Conservation (phyloP, 768 basidiomycete species). For the Rhodotorula diobovata region DNA sequence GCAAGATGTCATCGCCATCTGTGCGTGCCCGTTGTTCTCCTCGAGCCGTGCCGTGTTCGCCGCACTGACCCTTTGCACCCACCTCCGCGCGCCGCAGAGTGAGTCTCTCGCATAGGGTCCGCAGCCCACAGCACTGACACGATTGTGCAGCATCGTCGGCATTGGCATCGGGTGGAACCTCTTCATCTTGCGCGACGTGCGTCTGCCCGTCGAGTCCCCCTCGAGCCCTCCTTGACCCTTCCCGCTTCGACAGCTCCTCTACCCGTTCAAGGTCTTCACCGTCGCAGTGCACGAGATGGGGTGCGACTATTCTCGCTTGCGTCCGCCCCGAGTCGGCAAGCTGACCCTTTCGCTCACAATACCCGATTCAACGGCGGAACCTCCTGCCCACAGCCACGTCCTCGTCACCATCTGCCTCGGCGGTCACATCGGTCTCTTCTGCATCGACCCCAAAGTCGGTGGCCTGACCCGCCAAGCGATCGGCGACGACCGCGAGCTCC, state of each 20-base stretch:
- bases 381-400: conserved; percentile 28
- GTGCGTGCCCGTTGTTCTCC: not conserved
- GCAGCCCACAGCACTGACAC: not conserved
- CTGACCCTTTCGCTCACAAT: not conserved
- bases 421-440: conserved; percentile 22
- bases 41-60: not conserved
- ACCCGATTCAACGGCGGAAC: not conserved
- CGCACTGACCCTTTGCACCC: not conserved
- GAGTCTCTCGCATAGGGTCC: not conserved
- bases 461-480: conserved; percentile 19
- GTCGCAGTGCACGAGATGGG: conserved; percentile 38
- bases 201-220: not conserved
- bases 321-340: too few species aligned
- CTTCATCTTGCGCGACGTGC: conserved; percentile 29
- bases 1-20: conserved; percentile 37
- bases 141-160: conserved; percentile 24
- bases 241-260: conserved; percentile 22
- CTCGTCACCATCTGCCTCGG: conserved; percentile 27
- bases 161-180: conserved; percentile 40
- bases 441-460: conserved; percentile 34
- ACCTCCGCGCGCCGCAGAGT: conserved; percentile 5
- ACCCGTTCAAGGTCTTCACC: conserved; percentile 36
- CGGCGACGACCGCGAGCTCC: conserved; percentile 11
- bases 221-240: not conserved
- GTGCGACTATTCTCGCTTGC: not conserved